These are phyloP conservation scores for Pholiota microspora DNA, from an alignment of 768 basidiomycete species.

Conservation along the genomic window DNA sequence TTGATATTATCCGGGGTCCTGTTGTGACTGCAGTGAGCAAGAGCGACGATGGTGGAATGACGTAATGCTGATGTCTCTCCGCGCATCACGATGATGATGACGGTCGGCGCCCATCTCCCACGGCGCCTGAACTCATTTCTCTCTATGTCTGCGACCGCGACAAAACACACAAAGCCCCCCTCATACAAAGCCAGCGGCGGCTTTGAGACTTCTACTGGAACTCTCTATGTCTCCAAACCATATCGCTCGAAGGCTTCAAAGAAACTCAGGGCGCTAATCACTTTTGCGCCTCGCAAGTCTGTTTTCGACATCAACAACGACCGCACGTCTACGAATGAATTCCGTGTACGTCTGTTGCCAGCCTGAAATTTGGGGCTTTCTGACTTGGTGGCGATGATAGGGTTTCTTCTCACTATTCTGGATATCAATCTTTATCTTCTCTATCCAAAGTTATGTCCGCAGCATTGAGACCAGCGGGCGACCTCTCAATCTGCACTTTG, in stretches of 20 bases:
- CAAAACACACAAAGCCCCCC: background rate
- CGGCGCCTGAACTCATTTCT: background rate
- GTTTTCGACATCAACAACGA: conserved; percentile 83
- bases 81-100: background rate
- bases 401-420: conserved; percentile 97
- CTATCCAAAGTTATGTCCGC: conserved; percentile 72
- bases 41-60: background rate
- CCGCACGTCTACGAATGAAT: conserved; percentile 74
- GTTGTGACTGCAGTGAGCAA: too few species aligned
- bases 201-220: conserved; percentile 59
- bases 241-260: conserved; percentile 73
- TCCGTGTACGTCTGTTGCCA: conserved; percentile 52
- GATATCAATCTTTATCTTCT: conserved; percentile 82
- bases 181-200: conserved; percentile 35
- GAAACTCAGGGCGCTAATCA: conserved; percentile 78
- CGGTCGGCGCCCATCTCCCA: background rate
- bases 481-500: conserved; percentile 77
- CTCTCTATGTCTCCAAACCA: conserved; percentile 72
- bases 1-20: too few species aligned
- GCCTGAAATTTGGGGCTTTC: background rate
- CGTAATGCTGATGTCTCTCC: background rate
- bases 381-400: conserved; percentile 30
- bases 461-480: conserved; percentile 78
- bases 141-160: conserved; percentile 6
- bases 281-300: conserved; percentile 85